phyloP scores from a whole-genome alignment of 1,139 yeast genomes.

The Debaryomycetaceae sp. region DNA sequence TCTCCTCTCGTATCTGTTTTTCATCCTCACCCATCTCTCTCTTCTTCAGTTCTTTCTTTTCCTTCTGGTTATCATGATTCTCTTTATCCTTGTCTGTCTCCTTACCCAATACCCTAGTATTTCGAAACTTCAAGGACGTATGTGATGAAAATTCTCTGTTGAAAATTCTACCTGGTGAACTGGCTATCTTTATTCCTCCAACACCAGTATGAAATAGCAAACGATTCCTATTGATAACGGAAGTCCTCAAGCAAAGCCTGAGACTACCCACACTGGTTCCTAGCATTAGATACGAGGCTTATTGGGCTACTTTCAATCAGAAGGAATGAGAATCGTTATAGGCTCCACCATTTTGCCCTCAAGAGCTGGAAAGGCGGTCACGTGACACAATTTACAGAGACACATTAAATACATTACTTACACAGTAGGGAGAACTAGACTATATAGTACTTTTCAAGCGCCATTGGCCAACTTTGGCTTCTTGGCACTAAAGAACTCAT shows the following conservation, averaged over 20 bases:
- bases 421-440: not conserved
- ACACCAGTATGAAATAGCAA: not conserved
- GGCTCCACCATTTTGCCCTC: not conserved
- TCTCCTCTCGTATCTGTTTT: slow-evolving; percentile 30
- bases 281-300: not conserved
- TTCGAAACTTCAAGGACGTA: not conserved
- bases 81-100: slow-evolving; percentile 1
- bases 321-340: no score
- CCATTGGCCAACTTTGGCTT: not conserved
- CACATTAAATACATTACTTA: not conserved
- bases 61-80: slow-evolving; percentile 8
- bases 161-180: not conserved
- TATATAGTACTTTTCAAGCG: not conserved
- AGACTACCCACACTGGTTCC: not conserved
- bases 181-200: not conserved
- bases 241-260: not conserved
- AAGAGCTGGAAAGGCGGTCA: not conserved
- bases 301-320: no score
- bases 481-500: slow-evolving; percentile 23
- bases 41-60: slow-evolving; percentile 7
- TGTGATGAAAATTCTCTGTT: slow-evolving; percentile 1
- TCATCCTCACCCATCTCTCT: slow-evolving; percentile 17
- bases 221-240: not conserved
- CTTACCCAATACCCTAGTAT: slow-evolving; percentile 2
- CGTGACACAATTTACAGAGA: not conserved